Percentiles rank a stretch among this genome's conserved stretches.
These are phyloP conservation scores for Teratosphaeria nubilosa DNA, from an alignment of 2,329 filamentous ascomycete genomes.

Conservation along the genomic window DNA sequence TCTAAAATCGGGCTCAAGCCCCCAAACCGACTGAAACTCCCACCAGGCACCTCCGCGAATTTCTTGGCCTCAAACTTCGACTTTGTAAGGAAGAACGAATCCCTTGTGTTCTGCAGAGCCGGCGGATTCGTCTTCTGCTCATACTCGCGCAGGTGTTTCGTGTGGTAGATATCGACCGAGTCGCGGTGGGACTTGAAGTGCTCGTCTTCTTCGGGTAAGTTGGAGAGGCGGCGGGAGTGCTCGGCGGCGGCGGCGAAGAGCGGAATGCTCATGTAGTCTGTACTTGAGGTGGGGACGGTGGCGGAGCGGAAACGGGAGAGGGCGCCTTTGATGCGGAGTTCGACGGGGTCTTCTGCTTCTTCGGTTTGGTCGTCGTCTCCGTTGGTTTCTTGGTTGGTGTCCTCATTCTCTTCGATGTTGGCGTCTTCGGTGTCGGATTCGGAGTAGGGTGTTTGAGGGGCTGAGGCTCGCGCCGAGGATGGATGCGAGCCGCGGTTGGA, in stretches of 20 bases:
- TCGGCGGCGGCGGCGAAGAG: neutral
- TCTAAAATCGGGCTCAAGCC: slow-evolving; percentile 21
- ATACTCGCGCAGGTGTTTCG: slow-evolving; percentile 5
- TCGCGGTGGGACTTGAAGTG: slow-evolving; percentile 18
- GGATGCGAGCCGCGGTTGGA: slow-evolving; percentile 9
- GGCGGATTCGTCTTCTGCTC: slow-evolving; percentile 10
- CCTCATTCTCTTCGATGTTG: neutral
- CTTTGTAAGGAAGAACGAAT: slow-evolving; percentile 21
- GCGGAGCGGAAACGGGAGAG: slow-evolving; percentile 1
- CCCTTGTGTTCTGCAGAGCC: slow-evolving; percentile 12
- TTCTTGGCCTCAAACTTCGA: slow-evolving; percentile 14
- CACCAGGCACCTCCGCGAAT: neutral
- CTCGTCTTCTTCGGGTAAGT: slow-evolving; percentile 13
- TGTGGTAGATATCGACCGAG: slow-evolving; percentile 15
- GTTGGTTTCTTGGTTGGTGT: neutral
- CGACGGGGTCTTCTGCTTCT: slow-evolving; percentile 1
- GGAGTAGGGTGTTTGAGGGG: slow-evolving; percentile 5
- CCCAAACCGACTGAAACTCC: slow-evolving; percentile 11
- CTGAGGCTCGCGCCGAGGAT: slow-evolving; percentile 1
- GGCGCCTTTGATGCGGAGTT: slow-evolving; percentile 3
- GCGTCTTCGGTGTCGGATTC: neutral
- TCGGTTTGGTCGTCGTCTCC: neutral
- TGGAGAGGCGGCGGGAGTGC: slow-evolving; percentile 8
- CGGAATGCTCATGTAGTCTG: slow-evolving; percentile 4
- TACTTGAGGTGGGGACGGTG: neutral